Evolutionary conservation across 192 early-diverging fungal species (phyloP).

Genomic region (Dimargaris cristalligena): DNA sequence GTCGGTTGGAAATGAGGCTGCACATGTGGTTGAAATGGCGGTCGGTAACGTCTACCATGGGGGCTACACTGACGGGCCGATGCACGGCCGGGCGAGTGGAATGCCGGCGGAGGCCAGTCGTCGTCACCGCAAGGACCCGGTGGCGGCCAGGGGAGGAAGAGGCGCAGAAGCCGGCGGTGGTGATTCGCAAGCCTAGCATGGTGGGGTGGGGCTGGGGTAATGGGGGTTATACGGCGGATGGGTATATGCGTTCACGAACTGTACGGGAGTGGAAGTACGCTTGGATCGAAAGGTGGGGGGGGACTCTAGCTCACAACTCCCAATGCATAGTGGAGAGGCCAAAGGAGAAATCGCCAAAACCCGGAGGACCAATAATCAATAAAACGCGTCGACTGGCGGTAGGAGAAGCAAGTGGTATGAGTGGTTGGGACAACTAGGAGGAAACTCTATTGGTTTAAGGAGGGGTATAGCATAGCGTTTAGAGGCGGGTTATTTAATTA

Average conservation of each 20-base stretch:
- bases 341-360: neutral
- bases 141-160: neutral
- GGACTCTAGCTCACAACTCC: too few species aligned
- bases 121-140: neutral
- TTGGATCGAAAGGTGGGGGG: too few species aligned
- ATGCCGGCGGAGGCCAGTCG: neutral
- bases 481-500: neutral
- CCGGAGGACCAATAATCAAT: neutral
- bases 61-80: slow-evolving; percentile 35
- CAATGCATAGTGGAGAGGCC: too few species aligned
- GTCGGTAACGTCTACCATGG: slow-evolving; percentile 64
- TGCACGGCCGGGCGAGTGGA: neutral
- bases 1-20: slow-evolving; percentile 43
- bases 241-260: too few species aligned
- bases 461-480: neutral
- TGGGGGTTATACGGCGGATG: too few species aligned
- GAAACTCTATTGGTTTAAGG: neutral
- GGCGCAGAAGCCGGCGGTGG: neutral
- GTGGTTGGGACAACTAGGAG: neutral
- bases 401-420: neutral
- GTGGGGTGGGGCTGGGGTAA: too few species aligned
- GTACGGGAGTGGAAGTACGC: too few species aligned
- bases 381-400: neutral
- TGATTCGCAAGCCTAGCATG: neutral
- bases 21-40: slow-evolving; percentile 45